Percentiles rank a stretch among this genome's conserved stretches.
phyloP scores from a whole-genome alignment of 2,329 filamentous ascomycete genomes.

The Biscogniauxia mediterranea region DNA sequence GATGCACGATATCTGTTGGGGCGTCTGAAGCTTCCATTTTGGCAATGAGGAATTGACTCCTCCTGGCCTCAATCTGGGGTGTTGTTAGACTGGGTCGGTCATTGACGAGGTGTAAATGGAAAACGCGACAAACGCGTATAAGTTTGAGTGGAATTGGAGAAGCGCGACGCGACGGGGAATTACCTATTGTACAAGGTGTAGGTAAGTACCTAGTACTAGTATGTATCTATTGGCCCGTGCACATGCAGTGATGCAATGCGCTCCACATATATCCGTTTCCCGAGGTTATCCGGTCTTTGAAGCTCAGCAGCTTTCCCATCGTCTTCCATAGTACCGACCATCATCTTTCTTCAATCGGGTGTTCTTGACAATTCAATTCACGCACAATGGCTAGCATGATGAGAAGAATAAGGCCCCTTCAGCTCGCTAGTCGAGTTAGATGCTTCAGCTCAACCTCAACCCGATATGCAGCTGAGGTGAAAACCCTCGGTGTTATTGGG shows the following conservation, averaged over 20 bases:
- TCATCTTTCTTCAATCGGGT: constrained; percentile 7
- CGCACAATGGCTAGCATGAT: constrained; percentile 41
- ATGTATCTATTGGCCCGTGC: too few relatives aligned
- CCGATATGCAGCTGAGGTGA: constrained; percentile 68
- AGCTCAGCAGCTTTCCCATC: constrained; percentile 6
- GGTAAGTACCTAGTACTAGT: too few relatives aligned
- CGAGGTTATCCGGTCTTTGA: constrained; percentile 30
- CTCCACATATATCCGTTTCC: constrained; percentile 28
- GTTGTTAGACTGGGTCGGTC: constrained; percentile 13
- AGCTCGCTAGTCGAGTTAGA: constrained; percentile 44
- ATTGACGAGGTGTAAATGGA: constrained; percentile 15
- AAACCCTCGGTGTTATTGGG: constrained; percentile 85
- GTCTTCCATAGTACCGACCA: constrained; percentile 1
- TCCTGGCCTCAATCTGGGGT: constrained; percentile 15
- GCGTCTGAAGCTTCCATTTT: constrained; percentile 56
- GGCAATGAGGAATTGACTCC: constrained; percentile 18
- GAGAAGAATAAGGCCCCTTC: constrained; percentile 37
- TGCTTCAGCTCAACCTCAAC: constrained; percentile 68
- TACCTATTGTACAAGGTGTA: too few relatives aligned
- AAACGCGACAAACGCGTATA: constrained; percentile 28
- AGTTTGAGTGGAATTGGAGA: constrained; percentile 11
- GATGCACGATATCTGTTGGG: constrained; percentile 69
- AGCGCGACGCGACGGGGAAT: constrained; percentile 13
- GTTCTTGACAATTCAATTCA: neutral
- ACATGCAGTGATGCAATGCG: constrained; percentile 5